phyloP scores from a whole-genome alignment of 2,329 filamentous ascomycete genomes.

The Aspergillus pseudonomiae region DNA sequence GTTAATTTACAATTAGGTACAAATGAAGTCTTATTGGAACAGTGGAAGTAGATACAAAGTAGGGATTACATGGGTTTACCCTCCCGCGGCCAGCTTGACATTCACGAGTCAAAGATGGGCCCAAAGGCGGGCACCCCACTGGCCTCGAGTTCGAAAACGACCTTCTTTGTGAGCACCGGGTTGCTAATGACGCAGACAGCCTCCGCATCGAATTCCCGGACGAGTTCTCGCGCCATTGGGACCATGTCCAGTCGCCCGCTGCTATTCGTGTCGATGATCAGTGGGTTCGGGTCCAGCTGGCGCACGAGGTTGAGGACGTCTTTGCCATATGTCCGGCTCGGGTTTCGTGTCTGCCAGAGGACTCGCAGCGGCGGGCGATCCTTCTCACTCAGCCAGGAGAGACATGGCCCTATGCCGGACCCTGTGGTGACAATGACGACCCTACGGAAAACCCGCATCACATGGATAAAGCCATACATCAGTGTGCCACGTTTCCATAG shows the following conservation, averaged over 20 bases:
- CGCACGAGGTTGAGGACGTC: conserved; percentile 34
- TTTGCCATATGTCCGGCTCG: conserved; percentile 38
- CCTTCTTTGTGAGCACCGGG: conserved; percentile 37
- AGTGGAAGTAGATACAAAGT: not conserved
- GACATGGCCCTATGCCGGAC: conserved; percentile 43
- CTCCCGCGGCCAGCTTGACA: too few species aligned
- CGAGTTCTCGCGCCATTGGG: conserved; percentile 14
- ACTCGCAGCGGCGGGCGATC: conserved; percentile 28
- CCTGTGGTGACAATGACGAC: conserved; percentile 45
- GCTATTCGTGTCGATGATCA: conserved; percentile 40
- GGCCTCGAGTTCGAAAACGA: conserved; percentile 44
- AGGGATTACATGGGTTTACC: not conserved
- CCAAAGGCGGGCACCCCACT: conserved; percentile 39
- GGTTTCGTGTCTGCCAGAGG: conserved; percentile 41
- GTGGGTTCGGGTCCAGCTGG: conserved; percentile 35
- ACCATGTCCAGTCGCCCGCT: conserved; percentile 39
- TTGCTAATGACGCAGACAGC: conserved; percentile 44
- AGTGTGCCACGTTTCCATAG: conserved; percentile 25
- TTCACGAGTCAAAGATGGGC: conserved; percentile 4
- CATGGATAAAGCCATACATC: conserved; percentile 2
- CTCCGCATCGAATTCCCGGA: conserved; percentile 38
- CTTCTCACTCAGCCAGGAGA: conserved; percentile 14
- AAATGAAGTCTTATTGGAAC: not conserved
- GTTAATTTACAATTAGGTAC: not conserved
- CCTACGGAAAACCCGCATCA: conserved; percentile 38